phyloP scores from a whole-genome alignment of 495 filamentous ascomycete genomes.

The Amorphotheca resinae region DNA sequence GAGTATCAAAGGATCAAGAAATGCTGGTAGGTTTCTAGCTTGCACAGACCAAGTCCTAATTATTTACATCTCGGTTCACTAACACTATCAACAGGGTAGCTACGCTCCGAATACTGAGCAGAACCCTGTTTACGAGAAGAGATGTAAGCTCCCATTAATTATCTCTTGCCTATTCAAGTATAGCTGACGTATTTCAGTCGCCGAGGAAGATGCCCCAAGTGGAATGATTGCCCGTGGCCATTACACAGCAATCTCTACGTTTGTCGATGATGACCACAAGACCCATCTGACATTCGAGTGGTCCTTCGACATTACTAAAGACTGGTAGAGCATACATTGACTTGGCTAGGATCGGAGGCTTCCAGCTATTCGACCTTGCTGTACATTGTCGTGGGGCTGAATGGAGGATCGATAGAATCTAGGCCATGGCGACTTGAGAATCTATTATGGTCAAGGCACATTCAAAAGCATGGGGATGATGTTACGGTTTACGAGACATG shows the following conservation, averaged over 20 bases:
- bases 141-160: conserved; percentile 51
- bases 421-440: not conserved
- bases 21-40: conserved; percentile 77
- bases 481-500: not conserved
- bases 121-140: conserved; percentile 75
- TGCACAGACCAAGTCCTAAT: not conserved
- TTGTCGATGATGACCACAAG: conserved; percentile 85
- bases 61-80: not conserved
- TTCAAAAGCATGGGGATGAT: not conserved
- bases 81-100: conserved; percentile 44
- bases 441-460: not conserved
- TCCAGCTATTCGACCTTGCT: not conserved
- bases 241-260: conserved; percentile 75
- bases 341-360: not conserved
- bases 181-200: conserved; percentile 41
- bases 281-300: conserved; percentile 82
- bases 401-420: not conserved
- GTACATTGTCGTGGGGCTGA: not conserved
- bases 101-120: conserved; percentile 81
- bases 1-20: conserved; percentile 80
- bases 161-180: not conserved
- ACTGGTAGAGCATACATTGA: conserved; percentile 48
- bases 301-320: conserved; percentile 89
- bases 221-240: conserved; percentile 78
- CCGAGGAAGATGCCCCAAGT: conserved; percentile 75